A percentile compares a stretch with the other conserved stretches of the same genome.
Conservation (phyloP, 305 asterid genomes). For the Solanum hybrid region DNA sequence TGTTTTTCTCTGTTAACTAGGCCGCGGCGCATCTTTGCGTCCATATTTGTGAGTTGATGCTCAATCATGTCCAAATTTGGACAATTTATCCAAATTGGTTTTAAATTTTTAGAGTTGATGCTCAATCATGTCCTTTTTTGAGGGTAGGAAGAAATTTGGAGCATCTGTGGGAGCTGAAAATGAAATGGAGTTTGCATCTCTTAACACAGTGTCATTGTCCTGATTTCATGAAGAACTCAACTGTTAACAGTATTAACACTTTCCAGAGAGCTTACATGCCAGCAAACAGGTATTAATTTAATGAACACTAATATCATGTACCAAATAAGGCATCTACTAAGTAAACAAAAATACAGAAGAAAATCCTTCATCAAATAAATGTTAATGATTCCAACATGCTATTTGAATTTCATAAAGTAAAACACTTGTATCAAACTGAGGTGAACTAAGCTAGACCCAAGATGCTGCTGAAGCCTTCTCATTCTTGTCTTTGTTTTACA, state of each 20-base stretch:
- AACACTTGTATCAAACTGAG: background rate
- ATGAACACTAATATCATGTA: background rate
- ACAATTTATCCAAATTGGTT: background rate
- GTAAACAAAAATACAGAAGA: background rate
- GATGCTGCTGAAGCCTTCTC: background rate
- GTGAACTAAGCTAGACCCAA: background rate
- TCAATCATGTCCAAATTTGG: background rate
- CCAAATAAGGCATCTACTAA: background rate
- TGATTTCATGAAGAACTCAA: background rate
- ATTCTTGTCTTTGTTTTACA: background rate
- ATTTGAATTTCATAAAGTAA: background rate
- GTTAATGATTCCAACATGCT: background rate
- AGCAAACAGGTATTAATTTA: background rate
- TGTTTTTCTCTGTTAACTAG: background rate
- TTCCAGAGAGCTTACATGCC: background rate
- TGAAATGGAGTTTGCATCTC: background rate
- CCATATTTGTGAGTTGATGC: background rate
- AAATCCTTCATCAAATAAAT: background rate
- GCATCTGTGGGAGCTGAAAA: background rate
- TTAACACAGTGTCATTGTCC: background rate
- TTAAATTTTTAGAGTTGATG: background rate
- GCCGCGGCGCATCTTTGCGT: background rate
- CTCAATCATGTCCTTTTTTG: slow-evolving; percentile 1
- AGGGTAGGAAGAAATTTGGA: background rate
- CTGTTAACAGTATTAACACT: background rate